phyloP scores from a whole-genome alignment of 192 early-diverging fungal genomes.

The Backusella westeae region DNA sequence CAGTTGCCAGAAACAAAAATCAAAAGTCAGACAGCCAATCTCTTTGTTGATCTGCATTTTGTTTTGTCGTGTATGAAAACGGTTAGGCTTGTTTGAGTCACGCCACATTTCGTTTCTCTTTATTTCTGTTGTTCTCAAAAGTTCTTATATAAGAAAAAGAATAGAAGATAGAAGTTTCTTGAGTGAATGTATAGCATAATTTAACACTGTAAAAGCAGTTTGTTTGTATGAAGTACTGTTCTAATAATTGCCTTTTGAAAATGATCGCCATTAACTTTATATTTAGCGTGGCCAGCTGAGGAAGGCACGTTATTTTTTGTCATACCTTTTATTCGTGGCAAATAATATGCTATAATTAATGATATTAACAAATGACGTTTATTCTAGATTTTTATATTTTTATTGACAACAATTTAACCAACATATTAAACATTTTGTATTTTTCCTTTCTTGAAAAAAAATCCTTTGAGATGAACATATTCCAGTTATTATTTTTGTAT shows the following conservation, averaged over 20 bases:
- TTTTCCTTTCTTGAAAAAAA: background rate
- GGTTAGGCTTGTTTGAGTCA: background rate
- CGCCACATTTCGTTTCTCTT: background rate
- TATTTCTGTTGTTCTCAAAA: too few species aligned
- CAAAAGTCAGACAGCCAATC: background rate
- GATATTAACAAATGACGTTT: background rate
- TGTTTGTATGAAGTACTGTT: background rate
- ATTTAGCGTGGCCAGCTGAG: background rate
- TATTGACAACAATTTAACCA: background rate
- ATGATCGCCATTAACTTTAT: background rate
- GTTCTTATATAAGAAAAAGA: background rate
- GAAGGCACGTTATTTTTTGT: constrained; percentile 1
- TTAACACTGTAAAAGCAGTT: background rate
- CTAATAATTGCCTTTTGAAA: background rate
- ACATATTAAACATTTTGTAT: background rate
- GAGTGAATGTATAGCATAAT: background rate
- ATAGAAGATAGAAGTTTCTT: background rate
- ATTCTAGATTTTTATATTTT: background rate
- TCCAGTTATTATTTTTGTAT: background rate
- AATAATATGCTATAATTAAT: background rate
- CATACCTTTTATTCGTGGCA: background rate
- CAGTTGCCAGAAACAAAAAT: background rate
- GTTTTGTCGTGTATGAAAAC: background rate
- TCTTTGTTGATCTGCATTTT: background rate
- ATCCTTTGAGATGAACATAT: background rate